Conservation (phyloP, 1,284 basidiomycete genomes). For the Termitomyces sp. region DNA sequence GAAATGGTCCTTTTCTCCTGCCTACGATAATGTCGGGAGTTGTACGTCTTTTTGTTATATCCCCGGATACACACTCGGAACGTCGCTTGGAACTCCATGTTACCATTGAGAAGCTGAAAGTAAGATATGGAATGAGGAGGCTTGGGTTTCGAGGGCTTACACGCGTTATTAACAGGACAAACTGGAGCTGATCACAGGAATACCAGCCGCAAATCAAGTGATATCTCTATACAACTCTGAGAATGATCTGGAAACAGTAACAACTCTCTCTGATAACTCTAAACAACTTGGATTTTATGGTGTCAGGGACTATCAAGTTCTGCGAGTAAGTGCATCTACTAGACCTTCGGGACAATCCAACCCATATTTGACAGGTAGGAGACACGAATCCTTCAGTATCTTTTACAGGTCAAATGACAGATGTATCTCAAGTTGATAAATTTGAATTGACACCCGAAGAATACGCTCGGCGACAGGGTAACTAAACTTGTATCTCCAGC, state of each 20-base stretch:
- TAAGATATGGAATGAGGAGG: conserved; percentile 21
- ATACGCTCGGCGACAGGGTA: conserved; percentile 79
- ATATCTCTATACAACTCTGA: conserved; percentile 64
- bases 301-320: conserved; percentile 59
- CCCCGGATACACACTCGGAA: conserved; percentile 84
- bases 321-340: conserved; percentile 55
- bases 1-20: not conserved
- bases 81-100: conserved; percentile 71
- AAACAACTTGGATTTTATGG: conserved; percentile 73
- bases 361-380: conserved; percentile 48
- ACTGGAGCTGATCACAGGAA: conserved; percentile 88
- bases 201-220: conserved; percentile 67
- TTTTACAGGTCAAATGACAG: conserved; percentile 77
- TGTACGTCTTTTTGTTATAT: conserved; percentile 74
- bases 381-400: conserved; percentile 73
- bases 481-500: conserved; percentile 9
- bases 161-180: conserved; percentile 52
- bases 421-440: conserved; percentile 86
- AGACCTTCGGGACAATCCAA: conserved; percentile 1
- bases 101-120: conserved; percentile 79
- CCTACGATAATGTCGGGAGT: conserved; percentile 40
- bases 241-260: conserved; percentile 46
- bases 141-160: conserved; percentile 1
- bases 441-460: conserved; percentile 85
- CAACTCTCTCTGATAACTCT: conserved; percentile 58